Evolutionary conservation across 2,329 filamentous ascomycete genomes (phyloP), one percentile per base, ranked within the genome.

Genomic region (Aphanoascus verrucosus): DNA sequence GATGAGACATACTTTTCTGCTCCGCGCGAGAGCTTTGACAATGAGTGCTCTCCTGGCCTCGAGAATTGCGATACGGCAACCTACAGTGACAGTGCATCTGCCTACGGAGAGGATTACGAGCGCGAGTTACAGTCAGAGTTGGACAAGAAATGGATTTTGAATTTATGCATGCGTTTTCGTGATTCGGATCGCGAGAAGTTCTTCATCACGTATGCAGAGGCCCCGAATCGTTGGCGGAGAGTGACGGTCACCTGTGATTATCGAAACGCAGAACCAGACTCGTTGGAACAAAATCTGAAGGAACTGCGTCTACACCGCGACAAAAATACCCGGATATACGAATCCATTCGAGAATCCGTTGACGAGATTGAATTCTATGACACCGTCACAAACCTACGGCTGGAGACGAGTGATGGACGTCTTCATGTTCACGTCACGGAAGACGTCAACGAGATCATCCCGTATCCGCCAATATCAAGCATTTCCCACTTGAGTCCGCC

Each of bases 381-480:
- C 53, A 95, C 89, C 0, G 91, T 97, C 55, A 97, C 93, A 15
- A 97, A 97, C 63, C 78, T 98, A 58, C 95, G 94, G 68, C 77
- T 98, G 15, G 83, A 96, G 67, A 98, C 93, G 0, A 84, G 81
- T 3, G 85, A 94, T 54, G 88, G 88, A 12, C 83, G 89, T 56
- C 76, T 98, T 20, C 90, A 97, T 69, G 89, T 98, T 5, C 93
- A 97, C 67, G 93, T 98, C 50, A 90, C 93, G n/a, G 91, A 98
- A 69, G 93, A 98, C 66, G 81, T 88, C 47, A 93, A 94, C 74
- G 93, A 98, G 72, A 93, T 93, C 55, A 94, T 98, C 54, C 78
- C 82, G 8, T 97, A 91, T 64, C 93, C 93, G 2, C 78, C 82
- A 0, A 73, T 84, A 20, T 80, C 79, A 38, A 82, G 85, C 57